Evolutionary conservation across 1,284 basidiomycete species (phyloP).

Genomic region (Crepidotus sp.): DNA sequence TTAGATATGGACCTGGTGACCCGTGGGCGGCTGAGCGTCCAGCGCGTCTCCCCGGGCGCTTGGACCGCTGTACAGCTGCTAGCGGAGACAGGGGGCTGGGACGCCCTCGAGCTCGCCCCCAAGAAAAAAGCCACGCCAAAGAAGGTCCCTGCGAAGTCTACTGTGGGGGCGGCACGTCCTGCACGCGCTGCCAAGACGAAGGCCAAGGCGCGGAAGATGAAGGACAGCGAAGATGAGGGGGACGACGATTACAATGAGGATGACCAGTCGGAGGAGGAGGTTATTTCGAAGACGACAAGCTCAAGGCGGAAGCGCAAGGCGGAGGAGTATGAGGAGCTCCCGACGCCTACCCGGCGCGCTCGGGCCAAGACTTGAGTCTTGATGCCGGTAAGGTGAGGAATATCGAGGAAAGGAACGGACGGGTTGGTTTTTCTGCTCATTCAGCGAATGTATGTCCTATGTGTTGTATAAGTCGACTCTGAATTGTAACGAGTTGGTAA

Average conservation of each 20-base stretch:
- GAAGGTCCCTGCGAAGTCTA: constrained; percentile 9
- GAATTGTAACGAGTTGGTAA: too few species aligned
- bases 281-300: constrained; percentile 17
- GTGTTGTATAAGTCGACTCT: too few species aligned
- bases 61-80: constrained; percentile 63
- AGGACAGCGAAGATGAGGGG: constrained; percentile 19
- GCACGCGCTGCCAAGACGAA: constrained; percentile 16
- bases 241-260: constrained; percentile 13
- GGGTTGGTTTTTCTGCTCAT: not conserved
- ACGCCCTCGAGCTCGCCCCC: constrained; percentile 30
- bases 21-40: constrained; percentile 81
- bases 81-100: constrained; percentile 70
- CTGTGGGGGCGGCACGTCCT: constrained; percentile 11
- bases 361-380: constrained; percentile 3
- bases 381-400: not conserved
- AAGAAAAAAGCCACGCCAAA: constrained; percentile 21
- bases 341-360: constrained; percentile 13
- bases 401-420: not conserved
- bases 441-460: not conserved
- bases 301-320: constrained; percentile 15
- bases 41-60: constrained; percentile 64
- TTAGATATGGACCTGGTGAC: constrained; percentile 77
- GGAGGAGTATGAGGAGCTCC: constrained; percentile 16
- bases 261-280: constrained; percentile 8
- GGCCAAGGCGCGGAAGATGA: constrained; percentile 17